phyloP scores from a whole-genome alignment of 1,139 yeast genomes.

The Pichia sp. region DNA sequence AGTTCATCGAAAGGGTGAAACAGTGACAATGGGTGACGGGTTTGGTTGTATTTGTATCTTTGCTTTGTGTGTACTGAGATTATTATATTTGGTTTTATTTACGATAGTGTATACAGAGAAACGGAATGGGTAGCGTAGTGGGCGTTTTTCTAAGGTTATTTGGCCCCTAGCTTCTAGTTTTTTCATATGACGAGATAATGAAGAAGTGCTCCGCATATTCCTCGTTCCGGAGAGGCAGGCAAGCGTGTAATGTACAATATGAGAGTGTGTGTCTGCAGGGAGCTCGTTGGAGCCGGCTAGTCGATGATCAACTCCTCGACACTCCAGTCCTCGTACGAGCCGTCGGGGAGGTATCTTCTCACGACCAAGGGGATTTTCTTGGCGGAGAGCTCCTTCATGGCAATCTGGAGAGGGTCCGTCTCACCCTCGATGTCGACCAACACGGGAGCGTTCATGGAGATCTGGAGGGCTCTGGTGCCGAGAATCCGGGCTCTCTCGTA shows the following conservation, averaged over 20 bases:
- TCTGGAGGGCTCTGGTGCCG: slow-evolving; percentile 95
- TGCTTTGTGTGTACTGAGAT: neutral
- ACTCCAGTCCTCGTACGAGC: slow-evolving; percentile 97
- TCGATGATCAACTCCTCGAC: slow-evolving; percentile 96
- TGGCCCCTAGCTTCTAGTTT: too few species aligned
- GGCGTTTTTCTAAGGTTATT: too few species aligned
- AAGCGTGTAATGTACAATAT: slow-evolving; percentile 14
- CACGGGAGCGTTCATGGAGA: slow-evolving; percentile 97
- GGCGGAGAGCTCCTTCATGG: slow-evolving; percentile 94
- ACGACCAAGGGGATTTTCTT: slow-evolving; percentile 93
- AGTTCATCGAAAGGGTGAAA: slow-evolving; percentile 49
- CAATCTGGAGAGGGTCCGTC: slow-evolving; percentile 97
- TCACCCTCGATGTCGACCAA: slow-evolving; percentile 97
- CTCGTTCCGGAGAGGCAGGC: neutral
- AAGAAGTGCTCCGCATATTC: neutral
- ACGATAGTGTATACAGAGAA: neutral
- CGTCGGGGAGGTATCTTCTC: slow-evolving; percentile 94
- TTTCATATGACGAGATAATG: too few species aligned
- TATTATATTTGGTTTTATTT: neutral
- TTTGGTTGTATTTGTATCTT: too few species aligned
- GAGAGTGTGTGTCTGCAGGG: neutral
- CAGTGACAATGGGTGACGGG: slow-evolving; percentile 2
- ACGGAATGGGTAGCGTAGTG: neutral
- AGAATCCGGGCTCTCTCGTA: slow-evolving; percentile 95
- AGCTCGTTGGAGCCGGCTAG: slow-evolving; percentile 31